These are phyloP conservation scores for Colletotrichum spaethianum DNA, from an alignment of 2,329 filamentous ascomycete genomes.

Conservation along the genomic window DNA sequence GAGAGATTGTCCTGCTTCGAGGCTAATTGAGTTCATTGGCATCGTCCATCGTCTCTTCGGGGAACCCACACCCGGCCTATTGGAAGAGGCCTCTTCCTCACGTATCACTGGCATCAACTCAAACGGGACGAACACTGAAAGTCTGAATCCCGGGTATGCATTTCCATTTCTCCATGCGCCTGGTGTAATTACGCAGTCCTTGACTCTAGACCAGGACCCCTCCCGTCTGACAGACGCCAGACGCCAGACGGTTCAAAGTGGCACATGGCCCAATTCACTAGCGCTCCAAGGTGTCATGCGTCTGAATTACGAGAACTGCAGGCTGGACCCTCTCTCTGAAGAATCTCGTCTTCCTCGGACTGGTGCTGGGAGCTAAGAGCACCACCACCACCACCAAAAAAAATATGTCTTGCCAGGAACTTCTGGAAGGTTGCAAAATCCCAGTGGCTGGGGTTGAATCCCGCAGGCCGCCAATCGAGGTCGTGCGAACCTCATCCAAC, in stretches of 20 bases:
- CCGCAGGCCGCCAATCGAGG: background rate
- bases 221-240: background rate
- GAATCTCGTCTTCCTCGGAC: background rate
- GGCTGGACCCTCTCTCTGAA: background rate
- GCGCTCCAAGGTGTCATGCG: constrained; percentile 7
- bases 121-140: background rate
- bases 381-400: no score
- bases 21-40: constrained; percentile 5
- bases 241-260: background rate
- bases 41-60: background rate
- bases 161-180: background rate
- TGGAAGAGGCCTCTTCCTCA: background rate
- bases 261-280: constrained; percentile 14
- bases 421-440: constrained; percentile 1
- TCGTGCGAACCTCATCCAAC: background rate
- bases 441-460: constrained; percentile 1
- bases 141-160: background rate
- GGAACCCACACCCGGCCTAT: background rate
- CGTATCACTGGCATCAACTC: background rate
- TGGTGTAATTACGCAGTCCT: background rate
- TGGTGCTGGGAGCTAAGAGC: background rate
- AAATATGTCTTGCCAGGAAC: background rate
- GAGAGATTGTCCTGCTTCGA: background rate
- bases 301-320: constrained; percentile 12
- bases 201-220: background rate